Conservation (phyloP, 2,329 filamentous ascomycete genomes). For the Penicillium decumbens region DNA sequence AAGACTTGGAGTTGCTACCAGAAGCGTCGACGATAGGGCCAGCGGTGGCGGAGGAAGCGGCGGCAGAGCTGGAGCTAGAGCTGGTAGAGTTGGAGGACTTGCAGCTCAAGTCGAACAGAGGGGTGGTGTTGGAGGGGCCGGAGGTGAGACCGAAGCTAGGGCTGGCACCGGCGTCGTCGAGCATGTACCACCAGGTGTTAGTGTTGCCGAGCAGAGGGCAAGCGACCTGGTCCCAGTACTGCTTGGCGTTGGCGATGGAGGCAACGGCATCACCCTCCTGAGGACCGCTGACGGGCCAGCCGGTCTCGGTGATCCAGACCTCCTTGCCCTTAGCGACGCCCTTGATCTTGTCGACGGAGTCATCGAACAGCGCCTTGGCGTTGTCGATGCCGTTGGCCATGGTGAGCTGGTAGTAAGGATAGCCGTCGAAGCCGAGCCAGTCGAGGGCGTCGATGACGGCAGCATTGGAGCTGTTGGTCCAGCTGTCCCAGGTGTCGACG, state of each 20-base stretch:
- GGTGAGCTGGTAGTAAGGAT: slow-evolving; percentile 75
- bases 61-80: slow-evolving; percentile 18
- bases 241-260: slow-evolving; percentile 63
- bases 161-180: slow-evolving; percentile 35
- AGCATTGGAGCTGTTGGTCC: slow-evolving; percentile 67
- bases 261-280: slow-evolving; percentile 60
- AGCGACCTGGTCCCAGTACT: slow-evolving; percentile 74
- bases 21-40: neutral
- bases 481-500: slow-evolving; percentile 84
- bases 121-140: slow-evolving; percentile 32
- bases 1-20: neutral
- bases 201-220: slow-evolving; percentile 52
- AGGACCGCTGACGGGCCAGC: slow-evolving; percentile 72
- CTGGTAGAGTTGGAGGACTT: slow-evolving; percentile 15
- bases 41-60: slow-evolving; percentile 15
- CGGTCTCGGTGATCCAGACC: slow-evolving; percentile 85
- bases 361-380: slow-evolving; percentile 63
- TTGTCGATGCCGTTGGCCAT: slow-evolving; percentile 62
- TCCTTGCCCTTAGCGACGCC: slow-evolving; percentile 60
- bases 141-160: slow-evolving; percentile 41
- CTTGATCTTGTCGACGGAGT: slow-evolving; percentile 59
- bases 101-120: slow-evolving; percentile 38
- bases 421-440: slow-evolving; percentile 79
- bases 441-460: slow-evolving; percentile 66
- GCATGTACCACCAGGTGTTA: slow-evolving; percentile 45